These are phyloP conservation scores for Aspergillus sp. DNA, from an alignment of 2,329 filamentous ascomycete genomes.

Conservation along the genomic window DNA sequence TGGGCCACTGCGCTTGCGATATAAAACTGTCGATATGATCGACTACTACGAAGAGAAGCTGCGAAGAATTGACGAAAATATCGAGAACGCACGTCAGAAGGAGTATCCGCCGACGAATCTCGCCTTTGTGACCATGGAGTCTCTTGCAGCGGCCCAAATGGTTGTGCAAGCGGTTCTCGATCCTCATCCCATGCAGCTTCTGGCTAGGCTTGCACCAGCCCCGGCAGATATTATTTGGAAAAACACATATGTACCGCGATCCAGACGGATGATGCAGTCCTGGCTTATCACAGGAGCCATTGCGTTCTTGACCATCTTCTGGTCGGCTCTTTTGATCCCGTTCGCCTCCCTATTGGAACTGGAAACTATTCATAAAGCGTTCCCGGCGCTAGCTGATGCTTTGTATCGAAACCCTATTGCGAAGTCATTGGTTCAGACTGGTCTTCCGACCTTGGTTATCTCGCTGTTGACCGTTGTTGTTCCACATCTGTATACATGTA, in stretches of 20 bases:
- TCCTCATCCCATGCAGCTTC: slow-evolving; percentile 76
- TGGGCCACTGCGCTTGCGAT: slow-evolving; percentile 68
- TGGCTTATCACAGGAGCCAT: slow-evolving; percentile 85
- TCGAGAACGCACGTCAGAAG: slow-evolving; percentile 65
- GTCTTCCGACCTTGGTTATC: slow-evolving; percentile 77
- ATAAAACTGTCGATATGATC: slow-evolving; percentile 77
- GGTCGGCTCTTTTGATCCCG: slow-evolving; percentile 75
- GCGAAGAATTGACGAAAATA: slow-evolving; percentile 69
- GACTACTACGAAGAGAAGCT: slow-evolving; percentile 91
- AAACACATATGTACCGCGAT: slow-evolving; percentile 80
- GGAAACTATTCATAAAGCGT: slow-evolving; percentile 70
- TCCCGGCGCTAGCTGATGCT: slow-evolving; percentile 64
- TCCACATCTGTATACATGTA: slow-evolving; percentile 89
- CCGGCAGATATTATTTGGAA: slow-evolving; percentile 92
- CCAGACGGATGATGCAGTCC: slow-evolving; percentile 67
- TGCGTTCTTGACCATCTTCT: slow-evolving; percentile 76
- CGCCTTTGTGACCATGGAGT: slow-evolving; percentile 97
- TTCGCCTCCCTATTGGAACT: slow-evolving; percentile 76
- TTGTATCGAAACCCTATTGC: slow-evolving; percentile 66
- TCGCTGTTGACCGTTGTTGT: slow-evolving; percentile 86
- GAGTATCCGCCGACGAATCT: slow-evolving; percentile 73
- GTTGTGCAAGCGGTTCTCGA: slow-evolving; percentile 92
- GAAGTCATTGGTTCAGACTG: slow-evolving; percentile 76
- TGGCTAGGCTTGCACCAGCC: slow-evolving; percentile 81
- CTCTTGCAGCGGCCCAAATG: slow-evolving; percentile 88